phyloP scores from a whole-genome alignment of 768 basidiomycete genomes.

The Leccinum rimulosum region DNA sequence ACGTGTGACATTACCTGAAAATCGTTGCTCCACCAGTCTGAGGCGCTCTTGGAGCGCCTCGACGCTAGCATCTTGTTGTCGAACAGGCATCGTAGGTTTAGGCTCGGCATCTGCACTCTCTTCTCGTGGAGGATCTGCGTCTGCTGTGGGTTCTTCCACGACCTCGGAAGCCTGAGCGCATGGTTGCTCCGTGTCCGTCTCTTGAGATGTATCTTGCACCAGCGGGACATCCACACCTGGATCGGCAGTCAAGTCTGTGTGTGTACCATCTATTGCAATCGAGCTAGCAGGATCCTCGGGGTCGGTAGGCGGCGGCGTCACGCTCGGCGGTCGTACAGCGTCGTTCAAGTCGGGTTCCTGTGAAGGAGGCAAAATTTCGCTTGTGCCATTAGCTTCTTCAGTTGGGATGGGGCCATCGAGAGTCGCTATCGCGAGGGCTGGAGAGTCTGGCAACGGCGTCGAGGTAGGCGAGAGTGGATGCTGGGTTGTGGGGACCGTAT shows the following conservation, averaged over 20 bases:
- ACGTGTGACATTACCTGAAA: conserved; percentile 49
- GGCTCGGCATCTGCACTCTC: neutral
- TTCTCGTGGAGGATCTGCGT: neutral
- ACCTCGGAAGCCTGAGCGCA: neutral
- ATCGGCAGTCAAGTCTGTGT: neutral
- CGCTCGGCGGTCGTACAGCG: neutral
- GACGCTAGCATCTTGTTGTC: conserved; percentile 32
- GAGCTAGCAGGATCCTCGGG: neutral
- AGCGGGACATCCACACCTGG: neutral
- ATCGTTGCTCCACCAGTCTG: conserved; percentile 73
- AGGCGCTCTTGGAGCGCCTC: conserved; percentile 65
- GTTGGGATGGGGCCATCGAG: neutral
- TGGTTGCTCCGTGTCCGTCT: neutral
- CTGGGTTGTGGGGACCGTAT: conserved; percentile 22
- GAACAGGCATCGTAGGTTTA: neutral
- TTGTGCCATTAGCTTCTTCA: neutral
- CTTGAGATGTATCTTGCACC: conserved; percentile 1
- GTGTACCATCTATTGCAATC: neutral
- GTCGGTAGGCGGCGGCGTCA: neutral
- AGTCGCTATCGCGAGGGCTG: conserved; percentile 11
- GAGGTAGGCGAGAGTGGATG: conserved; percentile 43
- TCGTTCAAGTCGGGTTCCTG: conserved; percentile 2
- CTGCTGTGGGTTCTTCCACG: neutral
- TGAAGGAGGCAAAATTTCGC: neutral
- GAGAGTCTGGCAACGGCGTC: conserved; percentile 44